Evolutionary conservation across 768 basidiomycete genomes (phyloP).

Genomic region (Peribolospora baueri): DNA sequence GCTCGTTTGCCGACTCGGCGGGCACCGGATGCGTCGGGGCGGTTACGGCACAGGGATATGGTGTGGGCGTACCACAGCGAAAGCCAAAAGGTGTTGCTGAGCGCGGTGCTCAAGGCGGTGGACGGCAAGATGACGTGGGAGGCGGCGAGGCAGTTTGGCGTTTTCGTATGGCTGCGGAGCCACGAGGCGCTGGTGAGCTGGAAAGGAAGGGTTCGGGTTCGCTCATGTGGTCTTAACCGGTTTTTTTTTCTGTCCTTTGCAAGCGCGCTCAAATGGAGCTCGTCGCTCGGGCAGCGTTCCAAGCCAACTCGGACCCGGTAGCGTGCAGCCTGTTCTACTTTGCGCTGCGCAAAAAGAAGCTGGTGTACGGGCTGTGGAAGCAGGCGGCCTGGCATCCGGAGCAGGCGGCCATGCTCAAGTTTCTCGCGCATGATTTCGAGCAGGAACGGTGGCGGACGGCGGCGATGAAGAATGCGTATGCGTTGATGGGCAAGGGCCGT

Average conservation of each 20-base stretch:
- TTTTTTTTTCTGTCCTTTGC: not conserved
- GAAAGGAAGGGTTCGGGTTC: too few relatives aligned
- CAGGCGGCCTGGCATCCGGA: constrained; percentile 87
- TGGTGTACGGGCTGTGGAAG: constrained; percentile 86
- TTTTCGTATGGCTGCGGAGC: constrained; percentile 70
- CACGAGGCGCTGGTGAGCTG: constrained; percentile 44
- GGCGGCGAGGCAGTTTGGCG: constrained; percentile 61
- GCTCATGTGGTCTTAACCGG: not conserved
- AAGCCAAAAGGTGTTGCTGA: constrained; percentile 59
- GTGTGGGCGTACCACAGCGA: constrained; percentile 95
- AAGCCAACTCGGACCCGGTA: constrained; percentile 57
- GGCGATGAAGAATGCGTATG: constrained; percentile 88
- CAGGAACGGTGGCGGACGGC: constrained; percentile 68
- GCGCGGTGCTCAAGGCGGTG: constrained; percentile 28
- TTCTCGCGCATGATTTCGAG: constrained; percentile 70
- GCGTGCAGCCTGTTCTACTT: constrained; percentile 81
- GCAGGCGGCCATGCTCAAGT: constrained; percentile 67
- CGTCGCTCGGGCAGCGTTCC: constrained; percentile 79
- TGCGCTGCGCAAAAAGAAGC: constrained; percentile 68
- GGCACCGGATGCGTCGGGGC: not conserved
- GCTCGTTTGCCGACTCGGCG: not conserved
- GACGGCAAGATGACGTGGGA: constrained; percentile 59
- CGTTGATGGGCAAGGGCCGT: constrained; percentile 65
- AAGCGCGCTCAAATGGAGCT: constrained; percentile 62
- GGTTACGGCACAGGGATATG: constrained; percentile 80